Conservation (phyloP, 352 stramenopile species). For the Globisporangium megalacanthum region DNA sequence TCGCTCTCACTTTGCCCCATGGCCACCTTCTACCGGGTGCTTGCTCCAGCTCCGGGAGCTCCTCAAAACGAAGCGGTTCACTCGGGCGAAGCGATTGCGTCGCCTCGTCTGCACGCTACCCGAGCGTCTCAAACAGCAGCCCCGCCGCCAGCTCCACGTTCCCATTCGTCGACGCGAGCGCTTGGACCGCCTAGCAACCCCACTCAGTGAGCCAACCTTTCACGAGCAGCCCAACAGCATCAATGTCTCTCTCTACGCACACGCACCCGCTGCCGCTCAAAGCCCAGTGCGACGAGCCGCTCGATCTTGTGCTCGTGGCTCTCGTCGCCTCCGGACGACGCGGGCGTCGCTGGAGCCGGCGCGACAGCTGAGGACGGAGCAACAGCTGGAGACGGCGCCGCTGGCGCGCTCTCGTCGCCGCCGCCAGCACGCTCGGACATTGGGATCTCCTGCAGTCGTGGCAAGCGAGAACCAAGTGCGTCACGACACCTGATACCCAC, state of each 20-base stretch:
- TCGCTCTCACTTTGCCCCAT: background rate
- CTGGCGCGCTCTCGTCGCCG: background rate
- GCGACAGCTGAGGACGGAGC: slow-evolving; percentile 12
- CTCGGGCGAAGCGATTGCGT: background rate
- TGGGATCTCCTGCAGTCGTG: slow-evolving; percentile 54
- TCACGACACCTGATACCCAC: no score
- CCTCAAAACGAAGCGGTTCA: no score
- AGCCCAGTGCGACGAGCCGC: slow-evolving; percentile 60
- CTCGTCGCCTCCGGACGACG: slow-evolving; percentile 6
- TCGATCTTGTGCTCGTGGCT: slow-evolving; percentile 49
- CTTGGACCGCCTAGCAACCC: slow-evolving; percentile 42
- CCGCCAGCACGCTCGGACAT: slow-evolving; percentile 38
- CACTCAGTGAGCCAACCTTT: background rate
- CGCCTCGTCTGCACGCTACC: slow-evolving; percentile 12
- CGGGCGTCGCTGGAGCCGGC: slow-evolving; percentile 7
- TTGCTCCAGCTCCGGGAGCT: no score
- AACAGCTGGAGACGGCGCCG: no score
- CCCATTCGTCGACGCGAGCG: slow-evolving; percentile 62
- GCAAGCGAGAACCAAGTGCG: no score
- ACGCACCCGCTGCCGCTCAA: slow-evolving; percentile 51
- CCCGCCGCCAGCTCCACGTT: slow-evolving; percentile 81
- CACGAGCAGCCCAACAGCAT: background rate
- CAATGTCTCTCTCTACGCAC: background rate
- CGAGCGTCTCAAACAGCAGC: slow-evolving; percentile 69
- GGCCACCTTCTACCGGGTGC: no score